phyloP scores from a whole-genome alignment of 2,329 filamentous ascomycete genomes.

The Metarhizium rileyi region DNA sequence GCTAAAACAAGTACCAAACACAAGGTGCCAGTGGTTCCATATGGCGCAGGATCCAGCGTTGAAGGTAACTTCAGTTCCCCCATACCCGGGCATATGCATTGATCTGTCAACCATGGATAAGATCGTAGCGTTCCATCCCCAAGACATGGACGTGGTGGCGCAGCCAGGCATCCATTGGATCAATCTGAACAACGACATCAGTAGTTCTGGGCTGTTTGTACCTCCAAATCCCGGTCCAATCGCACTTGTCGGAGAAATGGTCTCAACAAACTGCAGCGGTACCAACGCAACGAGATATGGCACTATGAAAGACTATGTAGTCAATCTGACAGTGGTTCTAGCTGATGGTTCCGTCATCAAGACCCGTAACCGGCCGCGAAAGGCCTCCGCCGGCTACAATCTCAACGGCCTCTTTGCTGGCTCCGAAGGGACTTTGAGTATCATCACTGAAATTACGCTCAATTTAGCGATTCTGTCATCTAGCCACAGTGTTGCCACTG shows the following conservation, averaged over 20 bases:
- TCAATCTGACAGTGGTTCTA: conserved; percentile 61
- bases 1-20: conserved; percentile 52
- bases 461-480: conserved; percentile 57
- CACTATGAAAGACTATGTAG: conserved; percentile 68
- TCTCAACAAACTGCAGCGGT: conserved; percentile 58
- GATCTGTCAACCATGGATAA: conserved; percentile 61
- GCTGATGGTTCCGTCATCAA: conserved; percentile 59
- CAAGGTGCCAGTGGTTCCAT: conserved; percentile 62
- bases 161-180: conserved; percentile 62
- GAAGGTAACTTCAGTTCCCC: conserved; percentile 64
- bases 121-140: conserved; percentile 52
- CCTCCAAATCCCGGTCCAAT: conserved; percentile 60
- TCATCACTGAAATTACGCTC: conserved; percentile 61
- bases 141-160: conserved; percentile 63
- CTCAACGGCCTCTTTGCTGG: conserved; percentile 60
- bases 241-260: conserved; percentile 47
- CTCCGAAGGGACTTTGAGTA: conserved; percentile 60
- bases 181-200: conserved; percentile 54
- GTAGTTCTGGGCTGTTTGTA: conserved; percentile 54
- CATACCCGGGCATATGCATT: conserved; percentile 58
- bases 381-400: conserved; percentile 64
- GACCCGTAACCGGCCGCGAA: conserved; percentile 55
- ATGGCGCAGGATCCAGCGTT: conserved; percentile 63
- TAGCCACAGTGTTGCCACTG: conserved; percentile 55
- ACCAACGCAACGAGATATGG: conserved; percentile 56